Conservation (phyloP, 2,329 filamentous ascomycete genomes). For the Fusarium xyrophilum region DNA sequence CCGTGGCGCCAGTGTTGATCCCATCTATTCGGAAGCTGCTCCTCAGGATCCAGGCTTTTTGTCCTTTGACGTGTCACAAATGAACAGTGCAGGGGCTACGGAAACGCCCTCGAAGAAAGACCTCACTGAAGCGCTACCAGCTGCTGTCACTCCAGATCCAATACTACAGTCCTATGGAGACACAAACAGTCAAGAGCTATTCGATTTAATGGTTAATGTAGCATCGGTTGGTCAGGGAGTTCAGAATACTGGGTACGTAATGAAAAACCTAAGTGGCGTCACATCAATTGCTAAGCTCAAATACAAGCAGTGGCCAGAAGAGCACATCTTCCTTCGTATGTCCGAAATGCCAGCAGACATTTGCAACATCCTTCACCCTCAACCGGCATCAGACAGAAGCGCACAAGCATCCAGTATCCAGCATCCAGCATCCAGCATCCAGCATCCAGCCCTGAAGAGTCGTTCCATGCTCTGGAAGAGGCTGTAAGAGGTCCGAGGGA, state of each 20-base stretch:
- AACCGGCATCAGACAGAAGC: not conserved
- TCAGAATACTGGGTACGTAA: not conserved
- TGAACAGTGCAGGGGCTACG: rapidly evolving
- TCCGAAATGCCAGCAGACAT: not conserved
- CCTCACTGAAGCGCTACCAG: not conserved
- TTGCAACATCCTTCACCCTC: not conserved
- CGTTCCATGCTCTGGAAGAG: not conserved
- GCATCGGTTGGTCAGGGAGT: no score
- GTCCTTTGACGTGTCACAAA: rapidly evolving
- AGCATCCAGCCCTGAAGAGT: not conserved
- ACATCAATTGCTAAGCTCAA: not conserved
- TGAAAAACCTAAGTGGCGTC: not conserved
- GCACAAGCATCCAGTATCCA: not conserved
- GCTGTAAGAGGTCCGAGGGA: not conserved
- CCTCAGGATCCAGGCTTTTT: not conserved
- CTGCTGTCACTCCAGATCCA: not conserved
- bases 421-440: not conserved
- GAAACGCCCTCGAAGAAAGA: not conserved
- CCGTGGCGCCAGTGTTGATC: rapidly evolving
- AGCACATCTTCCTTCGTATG: not conserved
- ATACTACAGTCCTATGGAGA: not conserved
- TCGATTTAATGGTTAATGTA: no score
- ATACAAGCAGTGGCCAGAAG: not conserved
- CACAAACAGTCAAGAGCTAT: rapidly evolving
- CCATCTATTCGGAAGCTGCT: not conserved